These are phyloP conservation scores for Chaetomium globosum DNA, from an alignment of 2,329 filamentous ascomycete species.

Conservation along the genomic window DNA sequence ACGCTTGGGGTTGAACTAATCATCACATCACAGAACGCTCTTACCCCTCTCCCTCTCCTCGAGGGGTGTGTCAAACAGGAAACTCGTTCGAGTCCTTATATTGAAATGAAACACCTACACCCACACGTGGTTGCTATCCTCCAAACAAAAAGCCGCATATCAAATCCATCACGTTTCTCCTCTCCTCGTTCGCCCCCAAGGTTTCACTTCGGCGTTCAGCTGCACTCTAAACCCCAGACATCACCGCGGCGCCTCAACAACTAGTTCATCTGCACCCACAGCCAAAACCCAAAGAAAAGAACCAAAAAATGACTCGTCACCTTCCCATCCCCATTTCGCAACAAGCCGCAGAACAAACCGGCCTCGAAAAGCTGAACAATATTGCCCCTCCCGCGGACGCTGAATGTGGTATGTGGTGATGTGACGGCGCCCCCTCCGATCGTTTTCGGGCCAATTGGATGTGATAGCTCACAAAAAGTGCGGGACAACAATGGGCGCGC, in stretches of 20 bases:
- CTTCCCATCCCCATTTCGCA: neutral
- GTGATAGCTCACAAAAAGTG: conserved; percentile 3
- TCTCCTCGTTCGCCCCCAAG: neutral
- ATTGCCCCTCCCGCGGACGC: neutral
- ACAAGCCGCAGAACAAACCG: neutral
- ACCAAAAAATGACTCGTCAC: neutral
- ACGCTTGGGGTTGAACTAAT: neutral
- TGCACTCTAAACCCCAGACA: neutral
- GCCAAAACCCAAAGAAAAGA: neutral
- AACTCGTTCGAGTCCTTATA: neutral
- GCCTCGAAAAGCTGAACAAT: neutral
- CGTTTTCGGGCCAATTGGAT: conserved; percentile 7
- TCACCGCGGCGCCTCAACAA: neutral
- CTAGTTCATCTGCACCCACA: too few relatives aligned
- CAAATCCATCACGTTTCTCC: neutral
- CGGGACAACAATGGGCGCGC: neutral
- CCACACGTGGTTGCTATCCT: neutral
- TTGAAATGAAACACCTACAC: neutral
- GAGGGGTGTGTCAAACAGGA: neutral
- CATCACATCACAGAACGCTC: neutral
- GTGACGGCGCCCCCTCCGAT: neutral
- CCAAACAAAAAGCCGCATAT: conserved; percentile 1
- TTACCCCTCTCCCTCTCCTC: neutral
- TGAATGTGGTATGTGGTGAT: neutral
- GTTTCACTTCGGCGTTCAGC: neutral